Base-by-base conservation (phyloP, 371 early-diverging fungal genomes). In the Thermomucor indicae-seudaticae region DNA sequence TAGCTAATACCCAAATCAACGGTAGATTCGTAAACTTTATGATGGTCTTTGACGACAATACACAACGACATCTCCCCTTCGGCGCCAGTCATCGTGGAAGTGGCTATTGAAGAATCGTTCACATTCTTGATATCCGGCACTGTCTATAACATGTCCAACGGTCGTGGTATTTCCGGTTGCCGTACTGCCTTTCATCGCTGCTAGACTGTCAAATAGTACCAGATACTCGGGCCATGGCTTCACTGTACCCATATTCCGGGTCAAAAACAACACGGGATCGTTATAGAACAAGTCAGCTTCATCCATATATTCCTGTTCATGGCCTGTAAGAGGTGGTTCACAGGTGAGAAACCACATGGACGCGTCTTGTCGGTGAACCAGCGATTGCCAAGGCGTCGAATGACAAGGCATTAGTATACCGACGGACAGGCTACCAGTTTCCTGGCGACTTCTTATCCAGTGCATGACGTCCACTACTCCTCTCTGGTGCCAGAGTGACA, bases 341-440 rank as follows among this genome's bases (percentile, higher is more conserved):
- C 96, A 97, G 4, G 91, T 88, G 34, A 97, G 62, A 47, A 92
- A 92, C 80, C 90, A 84, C 85, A 92, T 84, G 6, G 38, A 42
- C 0, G 54, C 22, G 22, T 65, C 40, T 0, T 55, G 47, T 12
- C 31, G 49, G 52, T 94, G 94, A 1, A 95, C 22, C 46, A 86
- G 67, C 24, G 89, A 84, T 41, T 89, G 84, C 74, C 81, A 92
- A 4, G 96, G 97, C 0, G 96, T 94, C 2, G 95, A 95, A 63
- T 97, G 96, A 51, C 97, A 97, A 1, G 97, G 96, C 93, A 93
- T 96, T 30, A 95, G 53, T 49, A 93, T 43, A 32, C 67, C 65
- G 6, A 69, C 50, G 3, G 67, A 64, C 1, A 30, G 4, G 4
- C 5, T 3, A 19, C 8, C 43, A 66, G 0, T 24, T 35, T 2